Conservation (phyloP, 371 early-diverging fungal species). For the Saksenaea vasiformis region DNA sequence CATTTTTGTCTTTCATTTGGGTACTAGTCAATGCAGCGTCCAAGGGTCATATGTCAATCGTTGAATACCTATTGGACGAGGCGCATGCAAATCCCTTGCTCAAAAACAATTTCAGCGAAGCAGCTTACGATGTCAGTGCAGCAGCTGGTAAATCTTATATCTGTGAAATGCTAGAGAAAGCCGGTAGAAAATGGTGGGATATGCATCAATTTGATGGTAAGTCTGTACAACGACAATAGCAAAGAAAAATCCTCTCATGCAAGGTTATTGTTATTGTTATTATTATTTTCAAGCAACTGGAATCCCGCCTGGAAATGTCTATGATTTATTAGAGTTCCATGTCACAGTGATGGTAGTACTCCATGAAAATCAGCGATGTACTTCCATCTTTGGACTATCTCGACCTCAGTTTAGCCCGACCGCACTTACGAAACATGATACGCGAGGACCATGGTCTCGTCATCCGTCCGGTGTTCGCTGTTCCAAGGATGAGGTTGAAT, state of each 20-base stretch:
- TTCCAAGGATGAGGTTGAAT: conserved; percentile 51
- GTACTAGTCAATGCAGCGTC: conserved; percentile 74
- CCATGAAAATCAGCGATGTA: conserved; percentile 67
- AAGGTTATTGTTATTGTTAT: no score
- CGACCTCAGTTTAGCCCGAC: conserved; percentile 51
- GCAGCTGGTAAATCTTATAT: conserved; percentile 56
- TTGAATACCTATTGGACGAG: conserved; percentile 62
- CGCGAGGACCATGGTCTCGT: conserved; percentile 62
- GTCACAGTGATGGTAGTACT: conserved; percentile 58
- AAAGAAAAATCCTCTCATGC: background rate
- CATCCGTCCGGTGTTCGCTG: conserved; percentile 46
- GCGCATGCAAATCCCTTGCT: conserved; percentile 63
- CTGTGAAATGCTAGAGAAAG: conserved; percentile 65
- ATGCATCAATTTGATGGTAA: conserved; percentile 34
- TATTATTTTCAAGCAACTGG: background rate
- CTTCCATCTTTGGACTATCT: conserved; percentile 43
- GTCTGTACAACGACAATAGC: background rate
- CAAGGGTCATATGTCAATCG: conserved; percentile 64
- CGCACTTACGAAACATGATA: conserved; percentile 50
- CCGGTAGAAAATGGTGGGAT: conserved; percentile 53
- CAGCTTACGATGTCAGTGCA: conserved; percentile 84
- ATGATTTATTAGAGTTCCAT: conserved; percentile 55
- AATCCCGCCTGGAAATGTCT: conserved; percentile 21
- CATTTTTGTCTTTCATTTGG: background rate
- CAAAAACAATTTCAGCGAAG: conserved; percentile 69